Base-by-base conservation (phyloP, 495 filamentous ascomycete genomes). In the Podospora comata region DNA sequence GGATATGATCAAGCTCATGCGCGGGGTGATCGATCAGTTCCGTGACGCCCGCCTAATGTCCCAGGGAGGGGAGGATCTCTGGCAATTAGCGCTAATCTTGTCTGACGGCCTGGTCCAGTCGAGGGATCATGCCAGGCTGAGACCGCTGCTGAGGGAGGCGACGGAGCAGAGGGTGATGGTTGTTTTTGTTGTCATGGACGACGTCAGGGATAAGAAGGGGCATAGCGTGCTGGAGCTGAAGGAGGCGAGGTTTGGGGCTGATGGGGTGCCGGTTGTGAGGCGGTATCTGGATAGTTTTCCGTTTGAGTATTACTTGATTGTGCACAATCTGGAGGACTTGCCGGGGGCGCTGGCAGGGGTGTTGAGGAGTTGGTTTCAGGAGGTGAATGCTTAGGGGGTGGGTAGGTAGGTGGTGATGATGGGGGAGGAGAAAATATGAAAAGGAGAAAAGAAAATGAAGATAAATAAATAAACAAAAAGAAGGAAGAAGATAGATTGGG, bases 121-220 rank as follows among this genome's bases (percentile, higher is more conserved):
- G 48, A 74, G 78, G 18, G 89, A 92, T 56, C 94, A 97, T 76
- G 92, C 90, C n/a, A 83, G 85, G 0, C 90, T 99, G 66, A 83
- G 88, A 13, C 85, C 92, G 20, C 84, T 98, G 26, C 87, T 98
- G 4, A 81, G 95, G 6, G 89, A 93, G 73, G 94, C 95, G 3
- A 88, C 91, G 71, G 94, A 97, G 77, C 92, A 97, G 78, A 83
- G 92, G 11, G 94, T 99, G 73, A 97, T 99, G 95, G 89, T 98
- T 64, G 93, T 99, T 0, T 99, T 98, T 72, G 90, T 99, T 60
- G 90, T 99, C 69, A 90, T 99, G 70, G 95, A 99, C 81, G 88
- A 93, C 44, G 84, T 89, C 6, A 83, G 84, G 0, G 71, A 63
- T 27, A 65, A 69, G 72, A 78, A 77, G 68, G 79, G 81, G 58